Percentiles rank a stretch among this genome's conserved stretches.
These are phyloP conservation scores for Phytopythium litorale DNA, from an alignment of 352 stramenopile species.

Conservation along the genomic window DNA sequence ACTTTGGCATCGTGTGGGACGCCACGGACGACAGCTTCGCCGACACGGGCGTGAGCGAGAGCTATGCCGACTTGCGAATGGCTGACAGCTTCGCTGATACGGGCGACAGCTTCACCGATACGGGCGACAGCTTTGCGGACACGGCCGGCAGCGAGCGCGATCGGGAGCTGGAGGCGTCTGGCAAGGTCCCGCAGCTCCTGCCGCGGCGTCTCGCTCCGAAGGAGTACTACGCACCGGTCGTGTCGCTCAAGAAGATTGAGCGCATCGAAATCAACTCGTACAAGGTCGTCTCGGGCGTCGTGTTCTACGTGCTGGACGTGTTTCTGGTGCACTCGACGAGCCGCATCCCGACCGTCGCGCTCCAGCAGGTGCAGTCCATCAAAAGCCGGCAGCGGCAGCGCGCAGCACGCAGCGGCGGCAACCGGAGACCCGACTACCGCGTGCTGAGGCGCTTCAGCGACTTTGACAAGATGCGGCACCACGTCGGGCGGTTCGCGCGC, in stretches of 20 bases:
- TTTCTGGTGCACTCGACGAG: slow-evolving; percentile 39
- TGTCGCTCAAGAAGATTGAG: slow-evolving; percentile 30
- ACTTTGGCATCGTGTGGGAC: neutral
- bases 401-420: neutral
- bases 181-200: slow-evolving; percentile 10
- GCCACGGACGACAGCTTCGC: neutral
- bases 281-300: slow-evolving; percentile 29
- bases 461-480: slow-evolving; percentile 22
- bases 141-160: neutral
- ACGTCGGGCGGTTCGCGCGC: slow-evolving; percentile 18
- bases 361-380: slow-evolving; percentile 3
- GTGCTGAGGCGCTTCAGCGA: slow-evolving; percentile 24
- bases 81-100: neutral
- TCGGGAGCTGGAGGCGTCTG: slow-evolving; percentile 1
- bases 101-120: no score
- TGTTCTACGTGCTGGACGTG: slow-evolving; percentile 44
- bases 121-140: neutral
- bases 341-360: slow-evolving; percentile 43
- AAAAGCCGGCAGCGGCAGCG: neutral
- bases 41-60: neutral
- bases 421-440: slow-evolving; percentile 19
- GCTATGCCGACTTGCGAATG: neutral
- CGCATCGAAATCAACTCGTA: slow-evolving; percentile 32
- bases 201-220: slow-evolving; percentile 21
- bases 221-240: slow-evolving; percentile 23